Percentiles rank a stretch among this genome's conserved stretches.
phyloP scores from a whole-genome alignment of 306 rosid species.

The Vigna trinervia region DNA sequence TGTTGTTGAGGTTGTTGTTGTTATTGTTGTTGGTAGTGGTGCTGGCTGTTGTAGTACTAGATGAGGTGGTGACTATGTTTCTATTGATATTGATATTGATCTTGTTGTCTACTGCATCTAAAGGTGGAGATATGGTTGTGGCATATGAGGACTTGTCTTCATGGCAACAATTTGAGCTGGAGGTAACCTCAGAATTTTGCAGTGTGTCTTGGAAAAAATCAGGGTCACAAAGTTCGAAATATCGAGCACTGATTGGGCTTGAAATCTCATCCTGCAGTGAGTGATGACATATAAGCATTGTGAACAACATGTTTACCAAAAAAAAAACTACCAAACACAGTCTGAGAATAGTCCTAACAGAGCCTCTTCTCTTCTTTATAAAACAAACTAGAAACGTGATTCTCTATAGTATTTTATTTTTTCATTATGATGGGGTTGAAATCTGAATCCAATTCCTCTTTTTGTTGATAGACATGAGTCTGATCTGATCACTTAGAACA shows the following conservation, averaged over 20 bases:
- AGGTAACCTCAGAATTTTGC: constrained; percentile 83
- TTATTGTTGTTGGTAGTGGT: background rate
- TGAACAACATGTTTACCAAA: constrained; percentile 44
- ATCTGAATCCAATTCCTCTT: constrained; percentile 55
- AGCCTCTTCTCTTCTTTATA: constrained; percentile 50
- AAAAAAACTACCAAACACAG: constrained; percentile 13
- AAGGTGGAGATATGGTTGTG: constrained; percentile 55
- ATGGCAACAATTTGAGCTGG: constrained; percentile 77
- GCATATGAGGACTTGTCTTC: constrained; percentile 71
- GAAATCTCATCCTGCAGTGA: constrained; percentile 89
- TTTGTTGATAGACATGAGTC: constrained; percentile 53
- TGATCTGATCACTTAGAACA: constrained; percentile 54
- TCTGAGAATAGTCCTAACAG: constrained; percentile 22
- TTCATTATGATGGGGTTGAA: constrained; percentile 42
- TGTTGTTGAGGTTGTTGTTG: constrained; percentile 37
- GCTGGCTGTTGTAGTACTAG: constrained; percentile 34
- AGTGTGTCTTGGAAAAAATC: constrained; percentile 77
- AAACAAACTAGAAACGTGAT: constrained; percentile 54
- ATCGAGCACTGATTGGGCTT: constrained; percentile 72
- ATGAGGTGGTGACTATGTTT: constrained; percentile 44
- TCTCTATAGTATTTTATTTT: constrained; percentile 50
- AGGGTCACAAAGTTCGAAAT: constrained; percentile 73
- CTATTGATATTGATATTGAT: constrained; percentile 44
- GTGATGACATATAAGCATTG: constrained; percentile 45
- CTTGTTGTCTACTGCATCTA: constrained; percentile 53